A percentile compares a stretch with the other conserved stretches of the same genome.
phyloP scores from a whole-genome alignment of 106 monocot species.

The Platanthera zijinensis region DNA sequence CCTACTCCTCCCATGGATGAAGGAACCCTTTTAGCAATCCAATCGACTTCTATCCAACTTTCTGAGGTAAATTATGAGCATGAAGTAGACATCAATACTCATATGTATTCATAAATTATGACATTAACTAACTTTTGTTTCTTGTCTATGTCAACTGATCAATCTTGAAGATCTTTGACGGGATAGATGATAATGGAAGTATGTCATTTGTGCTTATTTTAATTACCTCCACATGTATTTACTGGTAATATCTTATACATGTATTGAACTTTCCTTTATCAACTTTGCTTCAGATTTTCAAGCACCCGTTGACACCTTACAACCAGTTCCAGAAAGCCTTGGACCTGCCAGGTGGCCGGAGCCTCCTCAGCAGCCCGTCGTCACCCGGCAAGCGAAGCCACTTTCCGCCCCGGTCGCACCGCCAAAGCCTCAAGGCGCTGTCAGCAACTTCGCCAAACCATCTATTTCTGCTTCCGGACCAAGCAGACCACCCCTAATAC shows the following conservation, averaged over 20 bases:
- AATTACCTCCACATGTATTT: neutral
- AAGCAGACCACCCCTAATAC: conserved; percentile 4
- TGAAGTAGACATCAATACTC: neutral
- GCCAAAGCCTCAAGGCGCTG: neutral
- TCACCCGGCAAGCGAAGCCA: conserved; percentile 18
- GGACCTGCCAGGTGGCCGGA: conserved; percentile 18
- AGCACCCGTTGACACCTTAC: conserved; percentile 11
- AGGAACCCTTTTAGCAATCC: conserved; percentile 54
- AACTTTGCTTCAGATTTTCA: conserved; percentile 38
- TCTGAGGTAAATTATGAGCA: conserved; percentile 42
- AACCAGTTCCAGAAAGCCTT: conserved; percentile 9
- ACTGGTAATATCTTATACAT: neutral
- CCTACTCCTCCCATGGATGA: conserved; percentile 88
- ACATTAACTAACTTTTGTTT: conserved; percentile 7
- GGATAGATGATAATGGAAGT: conserved; percentile 96
- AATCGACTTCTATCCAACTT: conserved; percentile 55
- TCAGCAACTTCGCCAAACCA: neutral
- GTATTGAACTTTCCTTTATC: neutral
- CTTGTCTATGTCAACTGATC: neutral
- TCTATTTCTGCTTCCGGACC: conserved; percentile 10
- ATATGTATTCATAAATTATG: neutral
- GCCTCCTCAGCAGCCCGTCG: neutral
- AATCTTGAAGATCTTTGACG: conserved; percentile 74
- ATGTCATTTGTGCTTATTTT: conserved; percentile 21
- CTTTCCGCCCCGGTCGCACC: conserved; percentile 6